Conservation (phyloP, 148 eudicot species). For the Cornus florida region DNA sequence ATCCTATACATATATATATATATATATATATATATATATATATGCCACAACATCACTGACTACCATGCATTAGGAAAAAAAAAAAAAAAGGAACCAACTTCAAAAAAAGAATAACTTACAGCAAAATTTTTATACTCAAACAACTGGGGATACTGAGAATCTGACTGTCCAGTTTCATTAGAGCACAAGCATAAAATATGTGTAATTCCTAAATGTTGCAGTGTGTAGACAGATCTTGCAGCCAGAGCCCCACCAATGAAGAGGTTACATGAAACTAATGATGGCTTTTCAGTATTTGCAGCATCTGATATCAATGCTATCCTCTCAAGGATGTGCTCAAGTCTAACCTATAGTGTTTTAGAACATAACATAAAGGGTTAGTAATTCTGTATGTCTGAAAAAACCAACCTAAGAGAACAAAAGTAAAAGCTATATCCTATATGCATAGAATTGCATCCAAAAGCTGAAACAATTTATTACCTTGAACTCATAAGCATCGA, state of each 20-base stretch:
- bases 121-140: slow-evolving; percentile 75
- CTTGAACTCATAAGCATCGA: slow-evolving; percentile 96
- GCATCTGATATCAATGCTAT: slow-evolving; percentile 89
- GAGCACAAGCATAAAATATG: slow-evolving; percentile 92
- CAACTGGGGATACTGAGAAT: slow-evolving; percentile 75
- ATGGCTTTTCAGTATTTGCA: slow-evolving; percentile 93
- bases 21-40: not conserved
- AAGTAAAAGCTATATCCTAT: not conserved
- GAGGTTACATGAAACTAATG: slow-evolving; percentile 52
- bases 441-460: not conserved
- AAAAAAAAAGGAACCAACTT: not conserved
- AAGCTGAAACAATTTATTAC: slow-evolving; percentile 23
- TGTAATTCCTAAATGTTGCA: slow-evolving; percentile 83
- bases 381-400: not conserved
- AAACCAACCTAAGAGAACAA: not conserved
- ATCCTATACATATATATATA: not conserved
- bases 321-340: slow-evolving; percentile 96
- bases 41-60: not conserved
- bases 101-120: slow-evolving; percentile 46
- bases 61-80: not conserved
- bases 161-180: slow-evolving; percentile 95
- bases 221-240: slow-evolving; percentile 88
- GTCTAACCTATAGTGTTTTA: slow-evolving; percentile 62
- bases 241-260: slow-evolving; percentile 96
- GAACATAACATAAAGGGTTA: not conserved